phyloP scores from a whole-genome alignment of 305 asterid species.

The Fraxinus velutina region DNA sequence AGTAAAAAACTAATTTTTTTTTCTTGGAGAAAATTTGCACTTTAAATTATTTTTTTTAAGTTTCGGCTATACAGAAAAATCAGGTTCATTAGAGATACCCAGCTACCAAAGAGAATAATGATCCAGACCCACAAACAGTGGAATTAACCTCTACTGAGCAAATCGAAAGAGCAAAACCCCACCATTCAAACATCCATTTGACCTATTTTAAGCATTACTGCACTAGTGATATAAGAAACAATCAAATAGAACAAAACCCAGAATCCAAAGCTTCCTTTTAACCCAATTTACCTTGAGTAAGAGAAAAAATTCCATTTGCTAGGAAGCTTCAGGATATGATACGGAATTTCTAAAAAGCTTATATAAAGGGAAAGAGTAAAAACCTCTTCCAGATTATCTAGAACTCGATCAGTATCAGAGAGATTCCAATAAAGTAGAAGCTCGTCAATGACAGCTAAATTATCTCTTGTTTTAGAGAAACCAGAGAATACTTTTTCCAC shows the following conservation, averaged over 20 bases:
- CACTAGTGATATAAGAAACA: neutral
- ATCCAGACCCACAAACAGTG: neutral
- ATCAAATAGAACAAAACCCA: neutral
- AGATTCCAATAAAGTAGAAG: constrained; percentile 92
- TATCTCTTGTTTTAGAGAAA: constrained; percentile 80
- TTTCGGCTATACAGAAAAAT: neutral
- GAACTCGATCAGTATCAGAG: constrained; percentile 82
- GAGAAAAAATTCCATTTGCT: neutral
- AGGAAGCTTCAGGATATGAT: too few species aligned
- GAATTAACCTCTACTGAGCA: neutral
- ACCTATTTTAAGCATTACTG: neutral
- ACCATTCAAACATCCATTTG: neutral
- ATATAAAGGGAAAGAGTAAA: neutral
- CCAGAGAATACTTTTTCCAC: constrained; percentile 89
- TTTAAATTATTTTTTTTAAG: neutral
- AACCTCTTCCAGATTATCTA: constrained; percentile 95
- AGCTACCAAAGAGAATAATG: neutral
- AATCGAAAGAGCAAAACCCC: neutral
- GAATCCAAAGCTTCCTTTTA: neutral
- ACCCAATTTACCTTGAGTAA: neutral
- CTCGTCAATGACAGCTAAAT: constrained; percentile 87
- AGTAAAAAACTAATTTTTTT: neutral
- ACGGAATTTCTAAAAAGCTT: neutral
- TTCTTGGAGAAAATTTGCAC: neutral
- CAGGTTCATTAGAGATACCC: neutral